Base-by-base conservation (phyloP, 768 basidiomycete species). In the Russula sp. region DNA sequence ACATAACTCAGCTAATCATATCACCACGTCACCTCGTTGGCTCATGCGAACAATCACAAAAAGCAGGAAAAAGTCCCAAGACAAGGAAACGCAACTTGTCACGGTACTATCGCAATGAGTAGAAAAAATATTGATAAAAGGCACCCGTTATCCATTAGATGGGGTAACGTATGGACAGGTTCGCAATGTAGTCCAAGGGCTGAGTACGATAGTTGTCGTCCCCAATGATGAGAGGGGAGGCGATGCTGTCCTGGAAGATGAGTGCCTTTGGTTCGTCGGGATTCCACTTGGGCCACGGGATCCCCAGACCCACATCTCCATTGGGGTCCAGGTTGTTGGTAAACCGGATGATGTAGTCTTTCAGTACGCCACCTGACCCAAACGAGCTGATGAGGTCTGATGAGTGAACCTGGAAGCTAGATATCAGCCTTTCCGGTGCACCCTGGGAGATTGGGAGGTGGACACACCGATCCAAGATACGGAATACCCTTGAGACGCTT, bases 321-420 rank as follows among this genome's bases (percentile, higher is more conserved):
- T 67, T 67, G 34, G 66, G 66, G 25, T 67, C 53, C 20, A 67
- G 53, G n/a, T 11, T 57, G 38, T 58, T 65, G 14, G 57, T 52
- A 34, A 67, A 67, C n/a, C 42, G 51, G 34, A 67, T 58, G 32
- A 62, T 22, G 45, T 67, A 65, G 49, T 67, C 66, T 34, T 20
- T 61, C 22, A 67, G 45, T 58, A 61, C 64, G n/a, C 64, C 64
- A 1, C 18, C 13, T 18, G 25, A 9, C 3, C 42, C 61, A 18
- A 55, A 61, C 4, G 64, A 39, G 39, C 59, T 61, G 11, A 55
- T 1, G 18, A 66, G 56, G 47, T 66, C 64, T 9, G 64, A 22
- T 56, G 52, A 20, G 45, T 63, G 62, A 1, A 57, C 48, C 48
- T 65, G 38, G 16, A 51, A 38, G 20, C 1, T 5, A 34, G 36